Base-by-base conservation (phyloP, 73 alveolate species). In the Paramecium primaurelia region DNA sequence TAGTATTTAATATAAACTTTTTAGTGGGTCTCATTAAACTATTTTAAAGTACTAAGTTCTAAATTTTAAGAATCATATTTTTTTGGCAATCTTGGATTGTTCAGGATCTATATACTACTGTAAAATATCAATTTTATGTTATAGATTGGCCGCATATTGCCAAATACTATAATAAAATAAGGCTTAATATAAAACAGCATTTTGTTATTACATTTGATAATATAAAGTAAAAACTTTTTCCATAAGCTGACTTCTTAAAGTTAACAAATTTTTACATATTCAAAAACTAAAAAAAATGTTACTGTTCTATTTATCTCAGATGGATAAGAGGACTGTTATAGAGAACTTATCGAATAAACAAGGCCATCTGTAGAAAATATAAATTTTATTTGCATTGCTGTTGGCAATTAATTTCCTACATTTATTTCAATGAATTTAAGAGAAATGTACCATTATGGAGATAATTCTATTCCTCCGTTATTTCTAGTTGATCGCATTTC, bases 401-500 rank as follows among this genome's bases (percentile, higher is more conserved):
- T 89, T 45, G 94, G 92, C 6, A 47, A 45, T 7, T 92, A 86
- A 4, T 89, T 89, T 40, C 94, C 94, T 26, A 89, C 94, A 16
- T 89, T 89, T 34, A 83, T 89, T 6, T 37, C 94, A 8, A 89
- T 89, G 94, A 14, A 49, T 40, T 73, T 89, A 26, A 89, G 94
- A 89, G 58, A 69, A 38, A 68, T 89, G 73, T 89, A 71, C 26
- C 94, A 89, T 83, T 71, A 89, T 28, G 94, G 94, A 28, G 94
- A 89, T 20, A 25, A 36, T 16, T 45, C 58, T 16, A 64, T 89
- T 25, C 94, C 94, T 44, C 92, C 94, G 8, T 45, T 89, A 40
- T 89, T 89, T 58, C 30, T 89, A 4, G 71, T 89, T 14, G 86
- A 89, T n/a, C n/a, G n/a, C n/a, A n/a, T n/a, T n/a, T n/a, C n/a